These are phyloP conservation scores for Fraxinus greggii DNA, from an alignment of 305 asterid genomes.

Conservation along the genomic window DNA sequence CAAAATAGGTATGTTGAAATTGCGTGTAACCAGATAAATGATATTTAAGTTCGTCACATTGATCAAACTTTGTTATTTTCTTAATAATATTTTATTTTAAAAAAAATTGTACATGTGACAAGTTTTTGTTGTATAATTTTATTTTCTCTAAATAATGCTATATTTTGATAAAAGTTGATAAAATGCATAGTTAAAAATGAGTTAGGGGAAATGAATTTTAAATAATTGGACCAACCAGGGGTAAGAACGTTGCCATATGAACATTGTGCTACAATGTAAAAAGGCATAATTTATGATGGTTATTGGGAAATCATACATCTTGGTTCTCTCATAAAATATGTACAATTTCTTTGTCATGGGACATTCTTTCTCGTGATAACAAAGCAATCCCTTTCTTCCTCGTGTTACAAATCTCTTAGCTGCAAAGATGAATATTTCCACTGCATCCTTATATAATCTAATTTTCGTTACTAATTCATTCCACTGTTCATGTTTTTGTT, in stretches of 20 bases:
- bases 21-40: too few species aligned
- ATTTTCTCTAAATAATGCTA: too few species aligned
- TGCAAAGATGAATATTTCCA: constrained; percentile 36
- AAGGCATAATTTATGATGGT: too few species aligned
- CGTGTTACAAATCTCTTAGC: constrained; percentile 30
- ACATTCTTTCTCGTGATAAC: constrained; percentile 23
- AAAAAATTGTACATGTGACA: too few species aligned
- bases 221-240: background rate
- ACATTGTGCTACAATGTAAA: too few species aligned
- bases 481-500: background rate
- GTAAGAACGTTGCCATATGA: background rate
- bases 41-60: background rate
- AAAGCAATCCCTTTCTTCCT: constrained; percentile 54
- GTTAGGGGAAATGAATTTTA: background rate
- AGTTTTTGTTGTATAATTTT: too few species aligned
- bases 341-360: background rate
- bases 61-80: background rate
- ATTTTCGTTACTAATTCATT: background rate
- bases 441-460: constrained; percentile 25
- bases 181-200: too few species aligned
- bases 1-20: background rate
- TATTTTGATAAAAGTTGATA: background rate
- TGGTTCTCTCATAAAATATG: background rate
- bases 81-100: too few species aligned
- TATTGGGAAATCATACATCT: background rate